Conservation (phyloP, 2,329 filamentous ascomycete genomes). For the Penicillium digitatum region DNA sequence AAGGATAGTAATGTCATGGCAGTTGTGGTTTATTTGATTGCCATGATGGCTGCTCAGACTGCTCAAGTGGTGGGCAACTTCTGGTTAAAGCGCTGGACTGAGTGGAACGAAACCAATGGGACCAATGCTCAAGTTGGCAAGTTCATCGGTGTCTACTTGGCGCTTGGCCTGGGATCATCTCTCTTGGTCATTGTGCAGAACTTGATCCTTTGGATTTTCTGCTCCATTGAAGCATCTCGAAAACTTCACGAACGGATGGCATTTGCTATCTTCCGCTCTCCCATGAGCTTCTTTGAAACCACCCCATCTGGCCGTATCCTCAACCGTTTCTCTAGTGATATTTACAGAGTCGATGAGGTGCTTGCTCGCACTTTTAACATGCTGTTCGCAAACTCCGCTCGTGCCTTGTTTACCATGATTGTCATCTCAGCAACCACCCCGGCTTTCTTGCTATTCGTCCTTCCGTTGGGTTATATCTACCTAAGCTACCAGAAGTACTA, state of each 20-base stretch:
- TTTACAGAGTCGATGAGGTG: slow-evolving; percentile 76
- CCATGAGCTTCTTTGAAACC: slow-evolving; percentile 98
- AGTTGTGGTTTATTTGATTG: slow-evolving; percentile 72
- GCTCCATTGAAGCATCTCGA: slow-evolving; percentile 95
- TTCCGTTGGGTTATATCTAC: slow-evolving; percentile 78
- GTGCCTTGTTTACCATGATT: slow-evolving; percentile 75
- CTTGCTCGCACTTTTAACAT: slow-evolving; percentile 97
- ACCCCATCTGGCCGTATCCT: slow-evolving; percentile 94
- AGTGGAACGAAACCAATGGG: slow-evolving; percentile 65
- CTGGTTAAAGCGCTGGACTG: slow-evolving; percentile 93
- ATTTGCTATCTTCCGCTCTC: slow-evolving; percentile 91
- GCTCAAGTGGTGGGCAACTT: slow-evolving; percentile 78
- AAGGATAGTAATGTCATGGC: slow-evolving; percentile 87
- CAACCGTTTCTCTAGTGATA: slow-evolving; percentile 82
- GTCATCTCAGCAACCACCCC: slow-evolving; percentile 82
- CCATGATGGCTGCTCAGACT: slow-evolving; percentile 75
- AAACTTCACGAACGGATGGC: slow-evolving; percentile 98
- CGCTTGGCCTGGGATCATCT: slow-evolving; percentile 83
- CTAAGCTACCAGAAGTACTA: slow-evolving; percentile 96
- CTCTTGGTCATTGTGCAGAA: slow-evolving; percentile 85
- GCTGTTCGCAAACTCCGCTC: slow-evolving; percentile 73
- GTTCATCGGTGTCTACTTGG: slow-evolving; percentile 94
- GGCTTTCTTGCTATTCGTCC: slow-evolving; percentile 71
- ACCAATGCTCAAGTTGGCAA: slow-evolving; percentile 74
- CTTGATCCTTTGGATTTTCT: slow-evolving; percentile 97